Conservation (phyloP, 192 early-diverging fungal species). For the Coemansia sp. region DNA sequence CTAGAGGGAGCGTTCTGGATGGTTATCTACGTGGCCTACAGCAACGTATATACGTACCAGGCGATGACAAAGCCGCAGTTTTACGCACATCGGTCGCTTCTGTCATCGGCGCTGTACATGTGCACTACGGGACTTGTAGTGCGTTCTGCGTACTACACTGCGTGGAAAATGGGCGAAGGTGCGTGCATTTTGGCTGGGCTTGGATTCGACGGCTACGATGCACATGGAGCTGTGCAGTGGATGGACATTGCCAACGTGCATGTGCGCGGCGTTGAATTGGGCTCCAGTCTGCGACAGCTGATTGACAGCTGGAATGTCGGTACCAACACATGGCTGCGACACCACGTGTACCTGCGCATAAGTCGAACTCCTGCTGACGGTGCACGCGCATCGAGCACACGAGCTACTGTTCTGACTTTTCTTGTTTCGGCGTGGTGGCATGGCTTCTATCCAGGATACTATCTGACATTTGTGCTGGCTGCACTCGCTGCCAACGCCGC, state of each 20-base stretch:
- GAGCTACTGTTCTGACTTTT: slow-evolving; percentile 77
- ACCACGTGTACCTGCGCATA: slow-evolving; percentile 76
- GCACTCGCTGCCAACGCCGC: slow-evolving; percentile 60
- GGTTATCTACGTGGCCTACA: slow-evolving; percentile 33
- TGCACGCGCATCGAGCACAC: slow-evolving; percentile 44
- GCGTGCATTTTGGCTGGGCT: slow-evolving; percentile 80
- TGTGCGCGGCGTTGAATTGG: slow-evolving; percentile 72
- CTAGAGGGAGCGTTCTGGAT: slow-evolving; percentile 42
- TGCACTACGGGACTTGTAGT: slow-evolving; percentile 30
- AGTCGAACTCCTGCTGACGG: slow-evolving; percentile 32
- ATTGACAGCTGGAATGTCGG: slow-evolving; percentile 89
- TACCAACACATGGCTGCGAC: slow-evolving; percentile 83
- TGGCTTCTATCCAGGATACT: slow-evolving; percentile 89
- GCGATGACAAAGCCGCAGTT: slow-evolving; percentile 28
- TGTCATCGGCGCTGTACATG: slow-evolving; percentile 20
- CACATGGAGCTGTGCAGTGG: slow-evolving; percentile 63
- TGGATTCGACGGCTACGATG: slow-evolving; percentile 73
- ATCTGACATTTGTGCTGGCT: slow-evolving; percentile 67
- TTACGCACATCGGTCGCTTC: slow-evolving; percentile 8
- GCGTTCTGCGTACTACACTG: slow-evolving; percentile 71
- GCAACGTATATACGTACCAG: slow-evolving; percentile 11
- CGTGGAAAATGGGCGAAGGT: slow-evolving; percentile 89
- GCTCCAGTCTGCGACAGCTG: slow-evolving; percentile 70
- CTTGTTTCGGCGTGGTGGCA: slow-evolving; percentile 91
- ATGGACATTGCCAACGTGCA: slow-evolving; percentile 76